Base-by-base conservation (phyloP, 129 eudicot species). In the Chrysanthemum makinoi region DNA sequence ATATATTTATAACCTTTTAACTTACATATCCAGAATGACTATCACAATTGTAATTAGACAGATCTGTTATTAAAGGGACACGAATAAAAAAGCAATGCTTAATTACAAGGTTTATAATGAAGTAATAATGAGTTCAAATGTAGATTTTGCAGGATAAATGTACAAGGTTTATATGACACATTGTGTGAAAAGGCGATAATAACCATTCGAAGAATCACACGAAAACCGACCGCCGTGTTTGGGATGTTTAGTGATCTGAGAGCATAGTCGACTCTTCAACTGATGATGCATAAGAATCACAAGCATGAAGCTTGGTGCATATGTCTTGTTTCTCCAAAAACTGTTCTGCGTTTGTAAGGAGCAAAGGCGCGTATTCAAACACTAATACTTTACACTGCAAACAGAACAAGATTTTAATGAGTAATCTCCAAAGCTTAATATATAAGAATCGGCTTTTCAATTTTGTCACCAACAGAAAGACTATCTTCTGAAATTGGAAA, bases 371-470 rank as follows among this genome's bases (percentile, higher is more conserved):
- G 18, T 87, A 95, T 65, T 90, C 96, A 30, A 90, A 86, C 2
- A 95, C 95, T 81, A 90, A 33, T 19, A 60, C 66, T 77, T 95
- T 90, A 61, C 99, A 95, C 97, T 95, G 96, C 79, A 30, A 35
- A 58, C n/a, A 78, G 53, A 55, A 10, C 52, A 64, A 55, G 10
- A 35, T 18, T 20, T 19, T 7, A 15, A 49, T 2, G 5, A 11
- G 50, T 50, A 73, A 52, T 50, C 17, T 24, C 61, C 12, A 59
- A 20, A 22, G 55, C 14, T 30, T 5, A 17, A 61, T 12, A 15
- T 61, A 12, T 24, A 61, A 2, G 26, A 61, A 61, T 61, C n/a
- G 47, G 46, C 44, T 1, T 28, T 61, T 61, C 33, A 28, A 13
- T 10, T 61, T 1, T 33, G 43, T 33, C 43, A 33, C 43, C 8